Percentiles rank a stretch among this genome's conserved stretches.
Evolutionary conservation across 108 stramenopile genomes (phyloP).

Genomic region (Cyclostephanos invisitatus): DNA sequence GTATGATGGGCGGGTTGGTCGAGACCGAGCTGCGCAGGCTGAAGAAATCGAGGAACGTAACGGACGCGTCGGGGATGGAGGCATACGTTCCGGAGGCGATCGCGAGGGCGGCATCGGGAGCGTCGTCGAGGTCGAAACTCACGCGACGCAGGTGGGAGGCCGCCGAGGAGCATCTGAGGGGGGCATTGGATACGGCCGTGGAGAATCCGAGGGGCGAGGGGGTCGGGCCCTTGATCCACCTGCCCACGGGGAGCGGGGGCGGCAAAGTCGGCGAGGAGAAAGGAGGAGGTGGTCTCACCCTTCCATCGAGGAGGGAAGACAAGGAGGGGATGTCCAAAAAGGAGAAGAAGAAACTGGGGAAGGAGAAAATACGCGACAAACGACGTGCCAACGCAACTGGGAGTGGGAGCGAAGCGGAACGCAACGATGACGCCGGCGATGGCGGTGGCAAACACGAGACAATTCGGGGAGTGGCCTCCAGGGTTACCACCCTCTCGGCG

Average conservation of each 20-base stretch:
- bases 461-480: conserved; percentile 36
- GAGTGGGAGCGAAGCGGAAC: background rate
- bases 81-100: conserved; percentile 38
- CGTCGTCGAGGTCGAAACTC: conserved; percentile 37
- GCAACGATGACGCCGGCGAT: conserved; percentile 1
- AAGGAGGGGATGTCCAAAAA: conserved; percentile 36
- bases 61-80: conserved; percentile 28
- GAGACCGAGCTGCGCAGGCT: conserved; percentile 50
- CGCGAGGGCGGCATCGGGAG: conserved; percentile 27
- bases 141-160: conserved; percentile 73
- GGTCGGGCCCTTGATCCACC: conserved; percentile 22
- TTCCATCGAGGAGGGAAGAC: conserved; percentile 23
- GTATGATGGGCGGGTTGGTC: conserved; percentile 35
- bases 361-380: conserved; percentile 34
- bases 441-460: conserved; percentile 4
- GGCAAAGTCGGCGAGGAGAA: background rate
- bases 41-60: conserved; percentile 26
- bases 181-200: conserved; percentile 65
- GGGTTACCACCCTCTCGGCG: conserved; percentile 68
- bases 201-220: conserved; percentile 71
- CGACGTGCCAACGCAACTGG: conserved; percentile 24
- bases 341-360: conserved; percentile 39
- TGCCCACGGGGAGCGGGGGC: conserved; percentile 11
- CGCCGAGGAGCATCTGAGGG: conserved; percentile 79
- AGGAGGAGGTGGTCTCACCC: conserved; percentile 6